Conservation (phyloP, 2,329 filamentous ascomycete species). For the Aspergillus costaricaensis region DNA sequence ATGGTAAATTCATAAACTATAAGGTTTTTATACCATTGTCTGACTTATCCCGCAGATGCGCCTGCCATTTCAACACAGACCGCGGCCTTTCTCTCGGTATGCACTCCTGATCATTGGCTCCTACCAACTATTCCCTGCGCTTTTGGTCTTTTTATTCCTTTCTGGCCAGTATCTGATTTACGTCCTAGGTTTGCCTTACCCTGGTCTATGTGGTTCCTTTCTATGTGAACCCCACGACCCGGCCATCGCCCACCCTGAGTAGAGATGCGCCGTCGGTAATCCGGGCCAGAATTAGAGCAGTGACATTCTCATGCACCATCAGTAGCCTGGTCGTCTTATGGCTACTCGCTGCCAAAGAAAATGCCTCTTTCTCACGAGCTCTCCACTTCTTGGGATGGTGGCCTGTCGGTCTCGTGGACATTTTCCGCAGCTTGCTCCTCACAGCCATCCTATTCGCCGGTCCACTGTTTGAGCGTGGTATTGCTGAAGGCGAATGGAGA, state of each 20-base stretch:
- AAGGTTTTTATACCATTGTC: neutral
- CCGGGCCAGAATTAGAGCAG: constrained; percentile 77
- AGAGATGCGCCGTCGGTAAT: constrained; percentile 90
- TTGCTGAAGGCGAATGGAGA: constrained; percentile 71
- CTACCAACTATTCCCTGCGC: neutral
- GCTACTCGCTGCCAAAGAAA: constrained; percentile 60
- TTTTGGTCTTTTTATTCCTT: neutral
- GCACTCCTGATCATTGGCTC: constrained; percentile 20
- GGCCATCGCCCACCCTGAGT: constrained; percentile 75
- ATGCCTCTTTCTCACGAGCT: constrained; percentile 55
- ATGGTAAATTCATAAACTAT: constrained; percentile 25
- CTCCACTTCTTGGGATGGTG: constrained; percentile 77
- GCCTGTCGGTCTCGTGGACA: constrained; percentile 69
- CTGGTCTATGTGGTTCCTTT: constrained; percentile 86
- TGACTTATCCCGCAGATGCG: constrained; percentile 31
- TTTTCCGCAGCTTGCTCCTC: constrained; percentile 65
- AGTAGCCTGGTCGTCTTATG: constrained; percentile 68
- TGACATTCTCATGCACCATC: constrained; percentile 71
- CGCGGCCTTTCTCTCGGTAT: constrained; percentile 44
- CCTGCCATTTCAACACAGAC: constrained; percentile 40
- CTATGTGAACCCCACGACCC: constrained; percentile 77
- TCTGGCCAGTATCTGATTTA: constrained; percentile 6
- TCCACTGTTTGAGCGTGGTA: constrained; percentile 75
- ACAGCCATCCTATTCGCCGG: constrained; percentile 79
- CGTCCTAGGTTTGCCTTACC: constrained; percentile 71